Evolutionary conservation across 148 eudicot species (phyloP).

Genomic region (Rhododendron ovatum): DNA sequence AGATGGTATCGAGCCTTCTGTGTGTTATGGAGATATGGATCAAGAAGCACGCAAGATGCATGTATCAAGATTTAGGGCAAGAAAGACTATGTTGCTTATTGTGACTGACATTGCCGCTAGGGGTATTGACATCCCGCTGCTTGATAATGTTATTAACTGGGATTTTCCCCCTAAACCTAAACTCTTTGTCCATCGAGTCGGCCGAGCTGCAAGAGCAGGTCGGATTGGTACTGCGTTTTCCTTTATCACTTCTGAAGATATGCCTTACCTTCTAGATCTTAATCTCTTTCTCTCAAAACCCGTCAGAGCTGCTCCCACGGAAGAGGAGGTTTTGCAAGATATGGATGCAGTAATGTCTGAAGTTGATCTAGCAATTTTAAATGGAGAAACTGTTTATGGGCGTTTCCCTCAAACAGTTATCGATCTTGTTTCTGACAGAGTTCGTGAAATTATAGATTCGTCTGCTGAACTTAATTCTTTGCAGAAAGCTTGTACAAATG

Average conservation of each 20-base stretch:
- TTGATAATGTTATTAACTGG: conserved; percentile 90
- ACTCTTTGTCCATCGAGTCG: conserved; percentile 92
- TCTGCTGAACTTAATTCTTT: conserved; percentile 62
- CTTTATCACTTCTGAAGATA: conserved; percentile 72
- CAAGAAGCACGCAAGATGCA: conserved; percentile 84
- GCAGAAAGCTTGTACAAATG: conserved; percentile 54
- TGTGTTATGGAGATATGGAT: conserved; percentile 95
- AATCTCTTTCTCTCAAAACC: conserved; percentile 94
- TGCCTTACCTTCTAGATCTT: conserved; percentile 82
- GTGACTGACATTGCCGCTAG: conserved; percentile 96
- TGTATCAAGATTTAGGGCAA: conserved; percentile 61
- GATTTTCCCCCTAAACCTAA: conserved; percentile 90
- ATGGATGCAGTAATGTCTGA: conserved; percentile 45
- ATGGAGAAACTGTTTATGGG: conserved; percentile 81
- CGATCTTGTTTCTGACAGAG: conserved; percentile 80
- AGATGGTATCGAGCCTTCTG: conserved; percentile 75
- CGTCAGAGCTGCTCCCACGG: conserved; percentile 83
- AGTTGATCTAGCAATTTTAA: conserved; percentile 63
- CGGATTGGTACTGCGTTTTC: conserved; percentile 93
- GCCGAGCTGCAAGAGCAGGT: conserved; percentile 94
- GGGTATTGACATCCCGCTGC: conserved; percentile 95
- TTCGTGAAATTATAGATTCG: conserved; percentile 69
- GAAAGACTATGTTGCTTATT: conserved; percentile 81
- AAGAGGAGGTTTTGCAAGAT: conserved; percentile 74
- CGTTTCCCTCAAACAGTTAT: conserved; percentile 82